Base-by-base conservation (phyloP, 371 early-diverging fungal genomes). In the Vavraia culicis region DNA sequence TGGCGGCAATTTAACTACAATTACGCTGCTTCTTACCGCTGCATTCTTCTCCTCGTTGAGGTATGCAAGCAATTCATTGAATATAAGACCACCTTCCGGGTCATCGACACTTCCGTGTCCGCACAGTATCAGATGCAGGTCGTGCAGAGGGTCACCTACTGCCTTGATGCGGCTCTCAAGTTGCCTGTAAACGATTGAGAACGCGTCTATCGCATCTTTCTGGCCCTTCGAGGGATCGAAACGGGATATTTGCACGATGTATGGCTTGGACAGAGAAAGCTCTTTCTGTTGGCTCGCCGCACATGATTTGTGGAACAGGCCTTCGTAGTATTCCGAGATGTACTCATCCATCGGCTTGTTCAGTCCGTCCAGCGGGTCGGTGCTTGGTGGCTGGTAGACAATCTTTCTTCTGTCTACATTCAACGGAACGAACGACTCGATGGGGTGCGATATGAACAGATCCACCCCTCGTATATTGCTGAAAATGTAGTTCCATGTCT, bases 141-240 rank as follows among this genome's bases (percentile, higher is more conserved):
- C 69, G 18, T 69, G 56, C 2, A 62, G 66, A 3, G 39, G 41
- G n/a, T 54, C 45, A 16, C 31, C 20, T 1, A 15, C 20, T 4
- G 13, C 8, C 15, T 61, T 58, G 11, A 63, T 49, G 9, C 42
- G 50, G 40, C 66, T 64, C 8, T 63, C 58, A 52, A 78, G 63
- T 43, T 68, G 73, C 20, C 58, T 53, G 48, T 80, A 77, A 35
- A 83, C 67, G 5, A 65, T 41, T 16, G 73, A 63, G 59, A 79
- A 84, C 0, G 80, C 71, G 52, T 79, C 73, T 11, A 84, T 55
- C 4, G 79, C 75, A 56, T 82, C 79, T 1, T 76, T 77, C 23
- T 82, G 58, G 69, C 82, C 84, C 68, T 84, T 84, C 40, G 79
- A 77, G n/a, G 85, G 85, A 66, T 84, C 85, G 46, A 84, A 83